Evolutionary conservation across 495 filamentous ascomycete species (phyloP).

Genomic region (Stereocaulon alpinum): DNA sequence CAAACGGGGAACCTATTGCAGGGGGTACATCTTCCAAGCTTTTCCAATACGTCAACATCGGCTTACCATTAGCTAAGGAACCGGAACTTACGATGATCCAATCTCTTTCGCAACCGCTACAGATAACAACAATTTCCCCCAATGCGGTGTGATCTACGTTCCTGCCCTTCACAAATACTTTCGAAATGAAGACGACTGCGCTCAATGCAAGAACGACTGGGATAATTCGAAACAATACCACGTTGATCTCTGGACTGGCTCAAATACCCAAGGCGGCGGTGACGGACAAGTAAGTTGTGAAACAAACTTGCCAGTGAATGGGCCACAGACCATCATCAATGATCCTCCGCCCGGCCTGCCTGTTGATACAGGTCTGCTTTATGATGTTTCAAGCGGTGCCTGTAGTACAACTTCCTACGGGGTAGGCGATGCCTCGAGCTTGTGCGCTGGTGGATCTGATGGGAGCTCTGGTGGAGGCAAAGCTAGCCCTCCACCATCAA

Average conservation of each 20-base stretch:
- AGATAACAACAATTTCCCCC: slow-evolving; percentile 27
- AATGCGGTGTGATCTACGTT: slow-evolving; percentile 38
- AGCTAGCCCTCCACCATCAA: not conserved
- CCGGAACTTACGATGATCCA: slow-evolving; percentile 34
- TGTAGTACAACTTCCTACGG: slow-evolving; percentile 6
- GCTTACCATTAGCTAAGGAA: not conserved
- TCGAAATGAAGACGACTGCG: slow-evolving; percentile 30
- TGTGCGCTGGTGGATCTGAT: slow-evolving; percentile 11
- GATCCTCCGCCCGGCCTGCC: slow-evolving; percentile 14
- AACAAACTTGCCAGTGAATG: slow-evolving; percentile 20
- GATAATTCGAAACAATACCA: slow-evolving; percentile 23
- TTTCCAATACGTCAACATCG: not conserved
- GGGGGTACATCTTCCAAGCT: slow-evolving; percentile 9
- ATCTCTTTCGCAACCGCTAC: slow-evolving; percentile 36
- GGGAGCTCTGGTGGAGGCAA: not conserved
- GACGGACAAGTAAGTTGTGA: slow-evolving; percentile 30
- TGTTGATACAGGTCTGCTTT: slow-evolving; percentile 10
- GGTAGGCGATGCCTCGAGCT: not conserved
- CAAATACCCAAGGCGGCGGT: slow-evolving; percentile 26
- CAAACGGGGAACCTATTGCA: slow-evolving; percentile 13
- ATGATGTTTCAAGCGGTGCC: slow-evolving; percentile 2
- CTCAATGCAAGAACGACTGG: slow-evolving; percentile 28
- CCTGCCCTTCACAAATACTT: slow-evolving; percentile 37
- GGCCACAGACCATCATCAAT: slow-evolving; percentile 10
- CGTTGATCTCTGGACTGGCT: slow-evolving; percentile 37